Evolutionary conservation across 2,329 filamentous ascomycete genomes (phyloP), one percentile per base, ranked within the genome.

Genomic region (Exophiala sp.): DNA sequence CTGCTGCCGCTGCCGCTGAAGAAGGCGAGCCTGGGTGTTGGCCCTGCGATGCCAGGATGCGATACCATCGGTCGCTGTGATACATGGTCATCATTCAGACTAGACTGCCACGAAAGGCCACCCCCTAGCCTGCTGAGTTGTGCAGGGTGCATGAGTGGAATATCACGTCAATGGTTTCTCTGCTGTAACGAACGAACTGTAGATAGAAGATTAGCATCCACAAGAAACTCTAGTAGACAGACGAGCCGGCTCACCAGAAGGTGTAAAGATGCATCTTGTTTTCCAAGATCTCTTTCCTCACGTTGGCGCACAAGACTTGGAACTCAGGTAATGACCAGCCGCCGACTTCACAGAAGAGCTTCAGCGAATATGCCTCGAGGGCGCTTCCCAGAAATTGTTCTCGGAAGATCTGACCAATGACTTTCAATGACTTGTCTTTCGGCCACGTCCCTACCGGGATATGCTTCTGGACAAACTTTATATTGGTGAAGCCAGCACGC

Each of bases 181-280:
- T 6, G 38, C 38, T 2, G 38, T 41, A n/a, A 24, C 38, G 16
- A 41, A 41, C 7, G 38, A 41, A 24, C 38, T 41, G 38, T 24
- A 13, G 38, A 13, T n/a, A 13, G 8, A 41, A 41, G 38, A 41
- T 6, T 11, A 41, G 19, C 11, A 32, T 32, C 11, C 29, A 14
- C 38, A n/a, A 6, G 38, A 14, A 2, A 22, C 19, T 39, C 18
- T 41, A 3, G 21, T 5, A 41, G 13, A 1, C 5, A 6, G 38
- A 14, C 19, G 19, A 13, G 13, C 4, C 22, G 24, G 24, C 38
- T 41, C 7, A 41, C 38, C 38, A 41, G 21, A 41, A 41, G 24
- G 38, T 41, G 38, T 41, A 41, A 3, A 41, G 19, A 41, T 41
- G 38, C 38, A 41, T 41, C 14, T 41, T 41, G n/a, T 41, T 41